Conservation (phyloP, 805 yeast species). For the Metschnikowia borealis region DNA sequence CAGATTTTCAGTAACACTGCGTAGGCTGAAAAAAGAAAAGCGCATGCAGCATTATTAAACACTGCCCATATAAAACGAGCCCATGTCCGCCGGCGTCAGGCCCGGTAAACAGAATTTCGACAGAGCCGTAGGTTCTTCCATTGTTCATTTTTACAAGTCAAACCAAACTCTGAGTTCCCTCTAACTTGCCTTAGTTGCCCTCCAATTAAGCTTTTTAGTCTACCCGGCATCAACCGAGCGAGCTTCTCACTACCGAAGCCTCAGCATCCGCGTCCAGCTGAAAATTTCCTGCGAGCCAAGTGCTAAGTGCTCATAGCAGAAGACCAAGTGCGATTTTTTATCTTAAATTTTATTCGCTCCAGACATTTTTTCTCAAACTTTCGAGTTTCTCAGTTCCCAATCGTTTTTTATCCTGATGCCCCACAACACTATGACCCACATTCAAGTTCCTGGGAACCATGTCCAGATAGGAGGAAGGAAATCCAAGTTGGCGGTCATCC, state of each 20-base stretch:
- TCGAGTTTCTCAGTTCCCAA: constrained; percentile 3
- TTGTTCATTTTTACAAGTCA: not conserved
- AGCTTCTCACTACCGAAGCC: not conserved
- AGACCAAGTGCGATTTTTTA: not conserved
- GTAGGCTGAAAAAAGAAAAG: not conserved
- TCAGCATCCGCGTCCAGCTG: not conserved
- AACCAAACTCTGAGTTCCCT: not conserved
- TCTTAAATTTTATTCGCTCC: constrained; percentile 2
- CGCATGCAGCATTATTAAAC: not conserved
- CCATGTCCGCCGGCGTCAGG: not conserved
- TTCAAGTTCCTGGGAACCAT: constrained; percentile 26
- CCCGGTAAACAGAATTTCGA: not conserved
- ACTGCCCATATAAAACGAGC: constrained; percentile 1
- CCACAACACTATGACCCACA: constrained; percentile 20
- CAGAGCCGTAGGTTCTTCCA: not conserved
- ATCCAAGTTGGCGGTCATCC: constrained; percentile 82
- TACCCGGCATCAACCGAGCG: not conserved
- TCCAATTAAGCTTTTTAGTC: not conserved
- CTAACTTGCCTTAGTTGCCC: not conserved
- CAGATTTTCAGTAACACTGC: constrained; percentile 1
- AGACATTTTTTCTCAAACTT: constrained; percentile 4
- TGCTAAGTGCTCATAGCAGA: constrained; percentile 1
- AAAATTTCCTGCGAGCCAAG: constrained; percentile 1
- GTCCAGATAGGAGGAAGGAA: constrained; percentile 81
- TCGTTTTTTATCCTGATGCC: constrained; percentile 14